Conservation (phyloP, 192 early-diverging fungal species). For the Coemansia sp. region DNA sequence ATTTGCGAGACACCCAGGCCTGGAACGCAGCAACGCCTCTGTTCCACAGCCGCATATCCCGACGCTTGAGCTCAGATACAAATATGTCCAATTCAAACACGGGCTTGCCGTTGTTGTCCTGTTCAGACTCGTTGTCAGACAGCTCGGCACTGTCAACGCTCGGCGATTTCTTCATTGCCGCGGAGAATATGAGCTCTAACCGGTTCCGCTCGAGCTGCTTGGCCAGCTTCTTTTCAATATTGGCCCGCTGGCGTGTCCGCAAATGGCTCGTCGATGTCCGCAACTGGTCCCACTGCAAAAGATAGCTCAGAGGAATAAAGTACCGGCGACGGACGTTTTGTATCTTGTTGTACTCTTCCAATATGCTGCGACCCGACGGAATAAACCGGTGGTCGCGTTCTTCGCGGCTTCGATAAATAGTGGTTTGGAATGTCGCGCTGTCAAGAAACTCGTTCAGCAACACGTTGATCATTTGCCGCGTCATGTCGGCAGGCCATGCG, state of each 20-base stretch:
- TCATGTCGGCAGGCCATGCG: conserved; percentile 48
- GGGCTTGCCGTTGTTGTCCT: conserved; percentile 21
- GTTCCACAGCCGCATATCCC: conserved; percentile 37
- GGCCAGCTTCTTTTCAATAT: conserved; percentile 47
- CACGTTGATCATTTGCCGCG: conserved; percentile 48
- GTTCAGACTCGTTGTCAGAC: conserved; percentile 3
- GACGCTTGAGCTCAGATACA: conserved; percentile 46
- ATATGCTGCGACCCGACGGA: conserved; percentile 32
- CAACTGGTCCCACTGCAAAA: conserved; percentile 50
- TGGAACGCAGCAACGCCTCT: conserved; percentile 33
- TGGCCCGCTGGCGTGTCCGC: conserved; percentile 16
- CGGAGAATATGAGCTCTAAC: conserved; percentile 37
- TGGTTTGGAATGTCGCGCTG: conserved; percentile 39
- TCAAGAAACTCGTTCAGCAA: conserved; percentile 46
- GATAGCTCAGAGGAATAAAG: conserved; percentile 51
- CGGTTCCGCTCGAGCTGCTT: conserved; percentile 41
- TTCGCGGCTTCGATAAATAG: conserved; percentile 51
- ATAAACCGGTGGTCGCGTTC: conserved; percentile 45
- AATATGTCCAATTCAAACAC: conserved; percentile 51
- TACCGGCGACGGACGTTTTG: conserved; percentile 46
- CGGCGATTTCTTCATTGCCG: background rate
- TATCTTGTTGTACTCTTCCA: conserved; percentile 54
- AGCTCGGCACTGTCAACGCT: background rate
- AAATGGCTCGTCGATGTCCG: conserved; percentile 1
- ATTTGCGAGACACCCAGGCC: conserved; percentile 45